Base-by-base conservation (phyloP, 129 eudicot genomes). In the Flaveria brownii region DNA sequence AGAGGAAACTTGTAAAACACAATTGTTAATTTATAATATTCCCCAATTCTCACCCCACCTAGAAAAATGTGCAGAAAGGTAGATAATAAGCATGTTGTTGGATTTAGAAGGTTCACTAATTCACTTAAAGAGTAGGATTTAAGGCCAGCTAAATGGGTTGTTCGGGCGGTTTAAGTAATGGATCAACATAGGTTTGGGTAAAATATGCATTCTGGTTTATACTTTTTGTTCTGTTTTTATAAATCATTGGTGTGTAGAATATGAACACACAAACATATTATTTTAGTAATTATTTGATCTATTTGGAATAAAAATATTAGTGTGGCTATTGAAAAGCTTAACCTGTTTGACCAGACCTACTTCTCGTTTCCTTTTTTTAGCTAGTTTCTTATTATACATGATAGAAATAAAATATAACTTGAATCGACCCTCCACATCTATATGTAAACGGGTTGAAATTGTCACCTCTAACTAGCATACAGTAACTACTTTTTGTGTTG, bases 11-110 rank as follows among this genome's bases (percentile, higher is more conserved):
- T 14, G 30, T 63, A 18, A 63, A 63, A 63, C n/a, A 28, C 22
- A 10, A 28, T 63, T 14, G 16, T 60, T 60, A 25, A 13, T 12
- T 60, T 13, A 60, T 25, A 60, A 10, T 11, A 22, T 25, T 12
- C 30, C 66, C 50, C 2, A 45, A 45, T 9, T 45, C 13, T 45
- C 50, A 45, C 50, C 12, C 50, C 50, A 45, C 50, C 50, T 9
- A 45, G n/a, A 10, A 23, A 60, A 60, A 60, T 60, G 41, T 25
- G 66, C n/a, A 60, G 66, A 60, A 25, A 60, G 66, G 41, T 25
- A 60, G 66, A 22, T 60, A 59, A 45, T 45, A 45, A 45, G 8
- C 13, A 45, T 30, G 47, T 65, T 65, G 49, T 16, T 36, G 14
- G 36, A 50, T 65, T 36, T 3, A 36, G 36, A 65, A 33, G 2